These are phyloP conservation scores for Austroboletus niveus DNA, from an alignment of 1,284 basidiomycete genomes.

Conservation along the genomic window DNA sequence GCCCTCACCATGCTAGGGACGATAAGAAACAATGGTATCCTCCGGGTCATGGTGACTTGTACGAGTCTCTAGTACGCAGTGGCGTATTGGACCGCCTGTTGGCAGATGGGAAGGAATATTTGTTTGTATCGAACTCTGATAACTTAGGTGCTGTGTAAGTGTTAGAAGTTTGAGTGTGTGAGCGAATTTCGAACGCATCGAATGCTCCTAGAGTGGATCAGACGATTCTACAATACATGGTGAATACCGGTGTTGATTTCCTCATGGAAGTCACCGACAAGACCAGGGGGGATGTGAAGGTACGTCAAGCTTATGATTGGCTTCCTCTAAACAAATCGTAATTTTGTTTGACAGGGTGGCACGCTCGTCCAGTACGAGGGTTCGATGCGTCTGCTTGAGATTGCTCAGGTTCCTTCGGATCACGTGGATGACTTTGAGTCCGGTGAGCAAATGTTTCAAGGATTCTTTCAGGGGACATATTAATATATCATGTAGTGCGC, in stretches of 20 bases:
- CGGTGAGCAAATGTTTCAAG: too few relatives aligned
- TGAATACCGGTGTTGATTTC: constrained; percentile 85
- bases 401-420: constrained; percentile 97
- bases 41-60: constrained; percentile 97
- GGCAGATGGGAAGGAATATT: constrained; percentile 96
- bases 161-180: constrained; percentile 11
- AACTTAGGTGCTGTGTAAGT: constrained; percentile 97
- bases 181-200: constrained; percentile 16
- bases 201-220: constrained; percentile 63
- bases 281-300: constrained; percentile 98
- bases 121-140: constrained; percentile 99
- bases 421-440: constrained; percentile 99
- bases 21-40: constrained; percentile 99
- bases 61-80: constrained; percentile 92
- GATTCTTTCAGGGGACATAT: too few relatives aligned
- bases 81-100: constrained; percentile 96
- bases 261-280: constrained; percentile 99
- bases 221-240: constrained; percentile 87
- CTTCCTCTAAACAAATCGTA: too few relatives aligned
- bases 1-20: constrained; percentile 81
- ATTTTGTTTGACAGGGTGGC: constrained; percentile 60
- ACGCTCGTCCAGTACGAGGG: constrained; percentile 98
- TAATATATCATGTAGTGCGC: constrained; percentile 42
- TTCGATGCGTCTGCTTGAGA: constrained; percentile 91
- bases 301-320: too few relatives aligned